Evolutionary conservation across 2,329 filamentous ascomycete genomes (phyloP), one percentile per base, ranked within the genome.

Genomic region (Elsinoe ampelina): DNA sequence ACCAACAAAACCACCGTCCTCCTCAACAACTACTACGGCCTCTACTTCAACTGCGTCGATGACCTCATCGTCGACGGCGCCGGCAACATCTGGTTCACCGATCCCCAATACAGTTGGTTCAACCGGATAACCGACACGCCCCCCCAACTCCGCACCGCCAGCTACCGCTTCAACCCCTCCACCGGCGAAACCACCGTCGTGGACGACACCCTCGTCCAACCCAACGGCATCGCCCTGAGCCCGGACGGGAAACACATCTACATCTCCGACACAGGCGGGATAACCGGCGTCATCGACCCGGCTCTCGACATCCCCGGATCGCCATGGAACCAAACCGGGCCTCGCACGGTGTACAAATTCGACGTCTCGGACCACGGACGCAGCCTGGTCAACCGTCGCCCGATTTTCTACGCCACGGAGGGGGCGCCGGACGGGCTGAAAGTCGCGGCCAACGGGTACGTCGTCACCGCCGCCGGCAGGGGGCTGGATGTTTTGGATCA

Each of bases 41-140:
- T 71, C 63, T 73, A 75, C 65, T 73, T 76, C 63, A 71, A 68
- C 60, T 68, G 65, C 20, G 61, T 75, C 54, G 72, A 77, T 62
- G 75, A 77, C 54, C 38, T 59, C 59, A 10, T 58, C 41, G 70
- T 76, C 42, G 70, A 74, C 32, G 61, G 65, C 4, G 72, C 71
- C 0, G 73, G 73, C 47, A 72, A 75, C 41, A 66, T 79, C 41
- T 78, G 75, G 74, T 78, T 78, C 65, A 77, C 76, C 1, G 76
- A 78, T 60, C 71, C 73, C 0, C 56, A 62, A 10, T 73, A 73
- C 59, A 67, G 63, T 19, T 73, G 68, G 65, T 63, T 70, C 20
- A 58, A 58, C 56, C 48, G 56, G 6, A 36, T 58, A 13, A 58
- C 48, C 56, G 70, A 72, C 57, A 71, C 70, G 0, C 60, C 68